These are phyloP conservation scores for Chalaropsis ovoidea DNA, from an alignment of 2,329 filamentous ascomycete genomes.

Conservation along the genomic window DNA sequence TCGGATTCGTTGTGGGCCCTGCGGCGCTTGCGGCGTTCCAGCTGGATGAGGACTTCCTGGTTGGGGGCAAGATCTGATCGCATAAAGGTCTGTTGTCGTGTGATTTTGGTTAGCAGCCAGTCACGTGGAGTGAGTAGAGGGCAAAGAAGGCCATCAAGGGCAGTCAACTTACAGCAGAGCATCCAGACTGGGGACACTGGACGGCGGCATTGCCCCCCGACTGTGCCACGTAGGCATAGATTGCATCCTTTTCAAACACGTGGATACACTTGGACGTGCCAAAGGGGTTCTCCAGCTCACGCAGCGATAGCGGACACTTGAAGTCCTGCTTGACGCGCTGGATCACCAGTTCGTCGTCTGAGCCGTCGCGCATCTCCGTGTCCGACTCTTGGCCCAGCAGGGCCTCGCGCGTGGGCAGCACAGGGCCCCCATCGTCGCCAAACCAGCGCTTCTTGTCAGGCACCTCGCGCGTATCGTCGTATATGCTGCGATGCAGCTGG, in stretches of 20 bases:
- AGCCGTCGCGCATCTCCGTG: slow-evolving; percentile 42
- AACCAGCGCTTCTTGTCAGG: slow-evolving; percentile 49
- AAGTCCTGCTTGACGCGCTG: slow-evolving; percentile 53
- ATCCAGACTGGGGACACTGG: slow-evolving; percentile 31
- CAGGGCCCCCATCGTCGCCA: slow-evolving; percentile 37
- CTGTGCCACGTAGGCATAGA: slow-evolving; percentile 50
- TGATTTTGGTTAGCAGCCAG: background rate
- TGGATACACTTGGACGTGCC: slow-evolving; percentile 60
- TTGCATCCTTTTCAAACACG: slow-evolving; percentile 57
- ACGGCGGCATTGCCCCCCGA: slow-evolving; percentile 35
- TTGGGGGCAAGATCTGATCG: slow-evolving; percentile 8
- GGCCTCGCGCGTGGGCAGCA: slow-evolving; percentile 27
- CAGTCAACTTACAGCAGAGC: slow-evolving; percentile 41
- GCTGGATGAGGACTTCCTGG: slow-evolving; percentile 17
- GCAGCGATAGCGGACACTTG: slow-evolving; percentile 59
- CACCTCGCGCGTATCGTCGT: slow-evolving; percentile 41
- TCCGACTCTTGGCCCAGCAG: slow-evolving; percentile 33
- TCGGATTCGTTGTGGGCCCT: slow-evolving; percentile 17
- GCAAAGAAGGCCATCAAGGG: background rate
- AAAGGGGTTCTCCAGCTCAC: slow-evolving; percentile 54
- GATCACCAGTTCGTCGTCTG: slow-evolving; percentile 60
- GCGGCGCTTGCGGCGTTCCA: slow-evolving; percentile 19
- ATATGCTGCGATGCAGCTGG: slow-evolving; percentile 45
- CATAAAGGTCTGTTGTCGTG: background rate
- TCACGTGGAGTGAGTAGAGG: background rate